Base-by-base conservation (phyloP, 306 rosid genomes). In the Senna siamea region DNA sequence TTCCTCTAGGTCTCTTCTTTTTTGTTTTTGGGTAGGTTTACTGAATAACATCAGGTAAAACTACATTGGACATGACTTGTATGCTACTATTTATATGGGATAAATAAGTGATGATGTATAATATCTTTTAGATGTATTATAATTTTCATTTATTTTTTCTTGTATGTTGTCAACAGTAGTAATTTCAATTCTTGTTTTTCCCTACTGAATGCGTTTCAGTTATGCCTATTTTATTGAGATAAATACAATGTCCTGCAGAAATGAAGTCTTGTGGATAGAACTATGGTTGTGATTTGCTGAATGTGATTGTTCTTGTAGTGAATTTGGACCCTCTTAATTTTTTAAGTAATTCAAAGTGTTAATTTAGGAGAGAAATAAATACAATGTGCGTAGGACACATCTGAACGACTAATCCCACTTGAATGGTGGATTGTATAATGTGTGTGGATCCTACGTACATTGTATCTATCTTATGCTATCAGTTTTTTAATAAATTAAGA, bases 41-140 rank as follows among this genome's bases (percentile, higher is more conserved):
- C 47, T 71, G 28, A 57, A 63, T 50, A 44, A 75, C 66, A 30
- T 59, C 23, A 35, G 17, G 53, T 54, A 8, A 66, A 67, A 55
- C n/a, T 72, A 69, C 46, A 40, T 73, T 68, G 74, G 58, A 62
- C 66, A 38, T 73, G 17, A 26, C 52, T 76, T 76, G 77, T 76
- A 76, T 19, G 70, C 74, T 40, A 62, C 66, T 68, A 67, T 73
- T 32, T 73, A 40, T 54, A 50, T 43, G 69, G 66, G 74, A 38
- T 63, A 41, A 82, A 67, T 77, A 73, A 77, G 76, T 23, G 72
- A 51, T 38, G 62, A 23, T 73, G 66, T 68, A 68, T 14, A 73
- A 77, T 38, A 58, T 77, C 65, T 38, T 52, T 50, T 43, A 62
- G 23, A 11, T 60, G 63, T 60, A 61, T 76, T 59, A 54, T 52